Conservation (phyloP, 2,329 filamentous ascomycete species). For the Cercospora zeae-maydis region DNA sequence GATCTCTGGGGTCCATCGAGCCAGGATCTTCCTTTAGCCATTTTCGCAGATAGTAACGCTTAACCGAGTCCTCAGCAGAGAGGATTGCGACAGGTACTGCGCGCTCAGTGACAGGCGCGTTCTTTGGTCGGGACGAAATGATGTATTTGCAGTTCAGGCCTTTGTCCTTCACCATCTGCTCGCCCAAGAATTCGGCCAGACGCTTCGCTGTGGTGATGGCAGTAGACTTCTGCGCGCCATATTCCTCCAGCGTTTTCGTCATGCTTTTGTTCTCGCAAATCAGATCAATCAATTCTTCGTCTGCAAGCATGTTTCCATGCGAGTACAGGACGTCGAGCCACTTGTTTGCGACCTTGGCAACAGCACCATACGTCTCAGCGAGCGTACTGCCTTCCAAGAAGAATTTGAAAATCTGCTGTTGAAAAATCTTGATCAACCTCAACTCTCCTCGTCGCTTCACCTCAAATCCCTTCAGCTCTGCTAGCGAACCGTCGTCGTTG, state of each 20-base stretch:
- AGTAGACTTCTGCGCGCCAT: slow-evolving; percentile 91
- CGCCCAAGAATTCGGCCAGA: slow-evolving; percentile 90
- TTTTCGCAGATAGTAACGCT: slow-evolving; percentile 84
- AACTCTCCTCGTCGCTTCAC: slow-evolving; percentile 95
- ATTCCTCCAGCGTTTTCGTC: slow-evolving; percentile 95
- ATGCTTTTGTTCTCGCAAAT: slow-evolving; percentile 99
- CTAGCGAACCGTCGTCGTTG: slow-evolving; percentile 93
- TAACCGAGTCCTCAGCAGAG: slow-evolving; percentile 83
- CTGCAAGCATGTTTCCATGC: slow-evolving; percentile 82
- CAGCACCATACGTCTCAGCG: slow-evolving; percentile 81
- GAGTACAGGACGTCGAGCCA: slow-evolving; percentile 95
- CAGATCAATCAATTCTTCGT: slow-evolving; percentile 97
- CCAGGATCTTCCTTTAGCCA: slow-evolving; percentile 92
- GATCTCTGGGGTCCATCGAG: slow-evolving; percentile 81
- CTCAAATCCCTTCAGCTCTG: slow-evolving; percentile 95
- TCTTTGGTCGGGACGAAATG: slow-evolving; percentile 81
- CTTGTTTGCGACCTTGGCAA: slow-evolving; percentile 89
- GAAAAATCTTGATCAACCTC: slow-evolving; percentile 99
- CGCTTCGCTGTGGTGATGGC: slow-evolving; percentile 98
- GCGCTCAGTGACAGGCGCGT: slow-evolving; percentile 88
- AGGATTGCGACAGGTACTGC: slow-evolving; percentile 96
- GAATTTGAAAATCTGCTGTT: slow-evolving; percentile 99
- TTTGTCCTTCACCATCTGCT: slow-evolving; percentile 99
- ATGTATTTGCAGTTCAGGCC: slow-evolving; percentile 99
- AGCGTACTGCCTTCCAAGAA: slow-evolving; percentile 89